Base-by-base conservation (phyloP, 768 basidiomycete genomes). In the Steccherinum ochraceum region DNA sequence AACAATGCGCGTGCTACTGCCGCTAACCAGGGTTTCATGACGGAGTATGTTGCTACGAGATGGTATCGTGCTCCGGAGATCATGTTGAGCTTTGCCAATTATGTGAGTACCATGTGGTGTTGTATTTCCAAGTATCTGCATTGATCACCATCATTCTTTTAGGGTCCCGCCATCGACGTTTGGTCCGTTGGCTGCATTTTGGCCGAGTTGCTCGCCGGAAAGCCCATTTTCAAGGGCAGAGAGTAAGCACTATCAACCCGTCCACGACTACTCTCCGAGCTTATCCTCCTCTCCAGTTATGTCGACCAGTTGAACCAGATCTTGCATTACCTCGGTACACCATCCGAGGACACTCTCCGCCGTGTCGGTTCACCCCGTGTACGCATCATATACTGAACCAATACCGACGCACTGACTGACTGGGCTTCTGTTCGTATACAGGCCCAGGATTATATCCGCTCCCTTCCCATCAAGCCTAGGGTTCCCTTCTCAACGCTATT, bases 1-100 rank as follows among this genome's bases (percentile, higher is more conserved):
- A 81, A 79, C 27, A 82, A 57, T 48, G 41, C 27, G 19, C 48
- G 50, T 7, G 53, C 77, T 56, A 77, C 83, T 0, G 82, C 86
- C 19, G 84, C 85, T 30, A 88, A 89, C 61, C 87, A 86, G 61
- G 95, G 95, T 0, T 97, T 98, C 71, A 97, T 98, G 95, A 98
- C 96, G 0, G 96, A 98, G 71, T 98, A 95, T 66, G 89, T 98
- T 25, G 95, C 95, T n/a, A 99, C 95, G 5, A 78, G 95, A 51
- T 98, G 95, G 95, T 99, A 99, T 66, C 78, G 95, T 27, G 95
- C 95, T 19, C 95, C 96, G 0, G 96, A 99, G 72, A 99, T 98
- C 69, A 99, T 98, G 96, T 66, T 98, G 60, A 93, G 91, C 72
- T 95, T 93, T 59, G 90, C 90, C 19, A 93, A 93, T 72, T 93